Evolutionary conservation across 2,329 filamentous ascomycete species (phyloP).

Genomic region (Calonectria multiphialidica): DNA sequence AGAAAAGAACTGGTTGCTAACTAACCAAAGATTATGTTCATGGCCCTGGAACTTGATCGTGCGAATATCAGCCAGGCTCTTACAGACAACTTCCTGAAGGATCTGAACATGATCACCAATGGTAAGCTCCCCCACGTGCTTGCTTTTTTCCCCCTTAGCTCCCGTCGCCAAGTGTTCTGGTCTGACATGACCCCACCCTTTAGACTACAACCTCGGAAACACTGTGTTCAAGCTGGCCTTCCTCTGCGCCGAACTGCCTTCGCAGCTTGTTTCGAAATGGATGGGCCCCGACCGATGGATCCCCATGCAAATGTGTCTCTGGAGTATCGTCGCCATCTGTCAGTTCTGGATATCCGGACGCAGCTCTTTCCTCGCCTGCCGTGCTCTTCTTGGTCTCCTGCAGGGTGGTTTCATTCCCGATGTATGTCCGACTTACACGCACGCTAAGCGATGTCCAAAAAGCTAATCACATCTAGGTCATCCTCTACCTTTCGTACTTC

Average conservation of each 20-base stretch:
- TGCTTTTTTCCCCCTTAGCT: no score
- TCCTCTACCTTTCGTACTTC: slow-evolving; percentile 76
- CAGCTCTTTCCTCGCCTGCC: slow-evolving; percentile 19
- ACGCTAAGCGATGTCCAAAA: neutral
- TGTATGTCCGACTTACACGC: neutral
- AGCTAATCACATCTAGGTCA: slow-evolving; percentile 43
- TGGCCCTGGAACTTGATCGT: slow-evolving; percentile 60
- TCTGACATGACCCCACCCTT: neutral
- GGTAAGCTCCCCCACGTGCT: slow-evolving; percentile 25
- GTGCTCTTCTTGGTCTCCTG: slow-evolving; percentile 17
- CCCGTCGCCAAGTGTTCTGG: neutral
- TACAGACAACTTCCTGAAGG: slow-evolving; percentile 59
- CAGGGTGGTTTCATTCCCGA: slow-evolving; percentile 22
- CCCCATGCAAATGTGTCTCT: slow-evolving; percentile 62
- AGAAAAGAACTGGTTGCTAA: neutral
- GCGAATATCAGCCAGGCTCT: slow-evolving; percentile 60
- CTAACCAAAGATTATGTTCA: slow-evolving; percentile 45
- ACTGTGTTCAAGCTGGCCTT: slow-evolving; percentile 49
- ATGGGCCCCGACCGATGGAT: slow-evolving; percentile 72
- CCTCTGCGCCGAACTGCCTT: slow-evolving; percentile 60
- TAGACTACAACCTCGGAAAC: slow-evolving; percentile 47
- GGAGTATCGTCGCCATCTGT: slow-evolving; percentile 48
- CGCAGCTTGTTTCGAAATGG: slow-evolving; percentile 70
- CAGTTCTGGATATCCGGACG: slow-evolving; percentile 6
- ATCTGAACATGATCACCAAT: slow-evolving; percentile 58